Evolutionary conservation across 2,329 filamentous ascomycete genomes (phyloP).

Genomic region (Paecilomyces variotii): DNA sequence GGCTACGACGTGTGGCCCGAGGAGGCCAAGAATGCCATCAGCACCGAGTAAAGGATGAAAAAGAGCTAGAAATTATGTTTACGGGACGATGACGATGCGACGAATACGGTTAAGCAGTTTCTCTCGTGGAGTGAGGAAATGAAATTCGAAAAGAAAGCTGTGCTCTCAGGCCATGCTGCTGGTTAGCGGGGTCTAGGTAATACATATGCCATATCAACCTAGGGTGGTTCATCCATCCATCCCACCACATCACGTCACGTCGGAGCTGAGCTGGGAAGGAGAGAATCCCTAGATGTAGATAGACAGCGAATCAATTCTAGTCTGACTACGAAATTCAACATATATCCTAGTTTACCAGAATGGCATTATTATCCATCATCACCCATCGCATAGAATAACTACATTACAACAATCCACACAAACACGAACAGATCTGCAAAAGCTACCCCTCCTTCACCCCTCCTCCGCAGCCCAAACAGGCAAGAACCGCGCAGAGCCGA

Average conservation of each 20-base stretch:
- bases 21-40: conserved; percentile 29
- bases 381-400: too few relatives aligned
- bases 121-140: not conserved
- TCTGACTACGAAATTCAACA: not conserved
- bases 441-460: not conserved
- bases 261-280: not conserved
- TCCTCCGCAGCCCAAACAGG: not conserved
- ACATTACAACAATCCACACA: too few relatives aligned
- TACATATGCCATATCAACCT: not conserved
- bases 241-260: not conserved
- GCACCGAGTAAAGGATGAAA: not conserved
- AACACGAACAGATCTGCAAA: not conserved
- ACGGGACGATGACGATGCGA: not conserved
- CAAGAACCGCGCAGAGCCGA: not conserved
- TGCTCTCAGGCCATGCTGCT: not conserved
- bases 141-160: not conserved
- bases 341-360: too few relatives aligned
- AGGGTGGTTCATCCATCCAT: not conserved
- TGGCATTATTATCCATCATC: too few relatives aligned
- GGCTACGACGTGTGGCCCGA: conserved; percentile 64
- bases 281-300: not conserved
- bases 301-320: not conserved
- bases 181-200: not conserved
- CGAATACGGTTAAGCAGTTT: not conserved
- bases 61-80: not conserved